Conservation (phyloP, 1,284 basidiomycete genomes). For the Fomitiporia mediterranea region DNA sequence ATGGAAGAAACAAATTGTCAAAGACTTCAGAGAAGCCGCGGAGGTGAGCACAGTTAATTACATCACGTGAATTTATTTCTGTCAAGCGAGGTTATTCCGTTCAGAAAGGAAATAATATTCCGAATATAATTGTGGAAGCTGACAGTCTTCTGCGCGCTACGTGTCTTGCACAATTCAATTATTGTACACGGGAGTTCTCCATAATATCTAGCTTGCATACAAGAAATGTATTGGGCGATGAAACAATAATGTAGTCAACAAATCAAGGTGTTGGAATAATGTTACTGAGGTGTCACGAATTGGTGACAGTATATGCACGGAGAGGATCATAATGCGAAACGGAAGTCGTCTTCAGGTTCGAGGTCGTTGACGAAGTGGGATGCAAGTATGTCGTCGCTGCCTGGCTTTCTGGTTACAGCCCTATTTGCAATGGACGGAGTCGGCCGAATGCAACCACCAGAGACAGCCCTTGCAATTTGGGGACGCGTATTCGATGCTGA, state of each 20-base stretch:
- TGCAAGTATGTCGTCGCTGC: neutral
- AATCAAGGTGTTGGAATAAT: neutral
- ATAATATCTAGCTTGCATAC: no score
- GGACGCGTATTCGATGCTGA: constrained; percentile 1
- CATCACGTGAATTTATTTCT: no score
- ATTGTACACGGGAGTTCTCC: no score
- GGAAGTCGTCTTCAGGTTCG: constrained; percentile 9
- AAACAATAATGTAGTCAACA: neutral
- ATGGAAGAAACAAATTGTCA: no score
- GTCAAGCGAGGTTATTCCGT: no score
- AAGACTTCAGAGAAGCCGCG: no score
- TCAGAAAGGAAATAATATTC: no score
- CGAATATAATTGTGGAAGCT: no score
- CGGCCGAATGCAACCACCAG: neutral
- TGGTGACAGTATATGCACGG: neutral
- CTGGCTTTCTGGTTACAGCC: neutral
- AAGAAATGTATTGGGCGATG: neutral
- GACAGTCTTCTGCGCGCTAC: no score
- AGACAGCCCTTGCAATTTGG: neutral
- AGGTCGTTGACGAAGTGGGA: neutral
- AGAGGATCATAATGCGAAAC: constrained; percentile 9
- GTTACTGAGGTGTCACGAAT: neutral
- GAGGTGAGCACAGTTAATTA: no score
- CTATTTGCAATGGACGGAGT: neutral
- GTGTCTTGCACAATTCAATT: no score